These are phyloP conservation scores for Selaginella moellendorffii DNA, from an alignment of 75 land plant species.

Conservation along the genomic window DNA sequence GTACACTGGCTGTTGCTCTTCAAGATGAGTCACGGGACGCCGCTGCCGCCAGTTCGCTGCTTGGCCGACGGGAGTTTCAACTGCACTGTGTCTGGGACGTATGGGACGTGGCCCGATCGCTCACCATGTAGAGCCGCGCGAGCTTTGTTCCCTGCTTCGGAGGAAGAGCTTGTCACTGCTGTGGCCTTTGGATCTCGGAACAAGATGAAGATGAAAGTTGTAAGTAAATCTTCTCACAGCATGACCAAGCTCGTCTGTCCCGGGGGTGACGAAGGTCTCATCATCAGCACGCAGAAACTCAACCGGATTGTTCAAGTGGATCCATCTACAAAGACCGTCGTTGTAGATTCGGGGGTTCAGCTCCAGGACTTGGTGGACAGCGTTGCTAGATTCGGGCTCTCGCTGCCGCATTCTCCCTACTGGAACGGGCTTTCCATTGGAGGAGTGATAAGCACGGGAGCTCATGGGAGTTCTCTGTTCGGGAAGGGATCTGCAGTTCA, in stretches of 20 bases:
- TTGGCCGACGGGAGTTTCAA: too few relatives aligned
- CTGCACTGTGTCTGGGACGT: too few relatives aligned
- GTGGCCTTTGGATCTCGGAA: slow-evolving; percentile 35
- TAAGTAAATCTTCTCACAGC: slow-evolving; percentile 39
- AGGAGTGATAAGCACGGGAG: slow-evolving; percentile 50
- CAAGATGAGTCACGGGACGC: too few relatives aligned
- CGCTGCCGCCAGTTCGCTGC: too few relatives aligned
- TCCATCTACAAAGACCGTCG: slow-evolving; percentile 17
- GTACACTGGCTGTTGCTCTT: too few relatives aligned
- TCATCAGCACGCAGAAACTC: slow-evolving; percentile 53
- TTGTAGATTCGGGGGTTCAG: slow-evolving; percentile 45
- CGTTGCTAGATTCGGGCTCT: slow-evolving; percentile 19
- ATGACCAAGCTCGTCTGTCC: slow-evolving; percentile 58
- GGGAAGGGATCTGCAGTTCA: slow-evolving; percentile 64
- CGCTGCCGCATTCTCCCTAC: slow-evolving; percentile 59
- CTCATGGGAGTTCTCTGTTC: slow-evolving; percentile 66
- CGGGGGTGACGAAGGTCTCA: slow-evolving; percentile 36
- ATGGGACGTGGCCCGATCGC: too few relatives aligned
- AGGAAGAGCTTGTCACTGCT: slow-evolving; percentile 34
- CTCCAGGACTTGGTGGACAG: slow-evolving; percentile 30
- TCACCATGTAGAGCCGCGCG: too few relatives aligned
- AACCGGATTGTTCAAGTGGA: slow-evolving; percentile 26
- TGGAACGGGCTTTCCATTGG: slow-evolving; percentile 67
- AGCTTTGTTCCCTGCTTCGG: too few relatives aligned
- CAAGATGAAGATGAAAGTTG: slow-evolving; percentile 45